Base-by-base conservation (phyloP, 306 rosid genomes). In the Gynostemma pentaphyllum region DNA sequence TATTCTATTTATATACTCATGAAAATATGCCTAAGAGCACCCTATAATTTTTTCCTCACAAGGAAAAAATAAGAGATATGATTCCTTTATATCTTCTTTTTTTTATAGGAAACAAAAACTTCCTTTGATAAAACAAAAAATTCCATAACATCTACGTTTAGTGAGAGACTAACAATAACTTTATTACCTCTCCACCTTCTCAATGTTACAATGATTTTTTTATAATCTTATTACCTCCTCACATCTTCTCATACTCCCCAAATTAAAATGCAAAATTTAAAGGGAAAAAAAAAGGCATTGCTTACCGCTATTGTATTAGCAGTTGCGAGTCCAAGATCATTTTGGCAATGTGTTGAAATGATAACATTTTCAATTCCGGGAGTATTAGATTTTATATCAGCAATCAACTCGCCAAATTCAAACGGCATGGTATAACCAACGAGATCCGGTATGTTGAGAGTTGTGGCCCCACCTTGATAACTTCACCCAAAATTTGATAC, bases 291-390 rank as follows among this genome's bases (percentile, higher is more conserved):
- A 64, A 22, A 41, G 41, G 26, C n/a, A 68, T 23, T 45, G 23
- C 47, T 70, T 80, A 94, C 99, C 81, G 79, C 80, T 50, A 94
- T 32, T 47, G 99, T 94, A 75, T 94, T 94, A 50, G 99, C 94
- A 21, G 97, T 84, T 46, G 99, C 70, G 41, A 84, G 97, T 45
- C 99, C 99, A 69, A 94, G 96, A 82, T 94, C 99, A 68, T 94
- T 88, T 73, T 94, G 99, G 71, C 99, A 94, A 75, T 94, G 99
- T 16, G 97, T 86, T n/a, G 99, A 94, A 61, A 94, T 84, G 64
- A 94, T 40, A 70, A 94, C 94, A 69, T 88, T 81, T 15, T 94
- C 89, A 51, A 84, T 76, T 47, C 99, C 99, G 5, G 87, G 87
- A 42, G 97, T 94, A 78, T 94, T 88, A 39, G 94, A 76, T 70